Percentiles rank a stretch among this genome's conserved stretches.
Conservation (phyloP, 2,329 filamentous ascomycete species). For the Apiospora phragmitis region DNA sequence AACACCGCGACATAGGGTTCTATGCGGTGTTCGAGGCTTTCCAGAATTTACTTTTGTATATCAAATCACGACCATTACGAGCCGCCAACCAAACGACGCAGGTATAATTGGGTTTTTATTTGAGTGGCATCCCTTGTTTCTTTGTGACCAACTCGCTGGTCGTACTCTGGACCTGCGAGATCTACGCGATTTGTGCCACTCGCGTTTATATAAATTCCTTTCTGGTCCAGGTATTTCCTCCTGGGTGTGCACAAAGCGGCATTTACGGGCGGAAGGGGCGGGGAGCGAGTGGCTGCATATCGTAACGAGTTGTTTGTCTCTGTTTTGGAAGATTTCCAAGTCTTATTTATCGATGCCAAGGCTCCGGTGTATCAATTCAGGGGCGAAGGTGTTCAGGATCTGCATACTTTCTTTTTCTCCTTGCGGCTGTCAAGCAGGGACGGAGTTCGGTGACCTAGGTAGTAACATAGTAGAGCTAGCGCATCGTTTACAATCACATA, state of each 20-base stretch:
- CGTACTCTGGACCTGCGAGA: background rate
- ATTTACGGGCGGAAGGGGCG: background rate
- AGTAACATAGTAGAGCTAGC: constrained; percentile 7
- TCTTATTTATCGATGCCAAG: constrained; percentile 2
- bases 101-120: constrained; percentile 3
- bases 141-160: background rate
- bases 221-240: background rate
- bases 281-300: background rate
- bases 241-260: background rate
- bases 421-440: background rate
- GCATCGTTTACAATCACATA: constrained; percentile 2
- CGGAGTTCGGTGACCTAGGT: constrained; percentile 3
- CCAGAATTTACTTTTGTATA: constrained; percentile 6
- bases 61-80: constrained; percentile 13
- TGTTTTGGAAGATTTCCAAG: background rate
- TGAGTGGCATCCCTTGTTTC: constrained; percentile 1
- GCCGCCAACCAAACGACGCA: background rate
- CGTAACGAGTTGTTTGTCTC: background rate
- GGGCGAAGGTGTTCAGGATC: constrained; percentile 2
- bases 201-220: background rate
- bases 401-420: constrained; percentile 1
- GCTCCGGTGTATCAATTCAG: constrained; percentile 1
- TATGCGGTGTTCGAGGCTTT: background rate
- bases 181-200: background rate
- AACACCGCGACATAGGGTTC: constrained; percentile 2